Evolutionary conservation across 305 asterid species (phyloP), one percentile per base, ranked within the genome.

Genomic region (Solanum aculeatissimum): DNA sequence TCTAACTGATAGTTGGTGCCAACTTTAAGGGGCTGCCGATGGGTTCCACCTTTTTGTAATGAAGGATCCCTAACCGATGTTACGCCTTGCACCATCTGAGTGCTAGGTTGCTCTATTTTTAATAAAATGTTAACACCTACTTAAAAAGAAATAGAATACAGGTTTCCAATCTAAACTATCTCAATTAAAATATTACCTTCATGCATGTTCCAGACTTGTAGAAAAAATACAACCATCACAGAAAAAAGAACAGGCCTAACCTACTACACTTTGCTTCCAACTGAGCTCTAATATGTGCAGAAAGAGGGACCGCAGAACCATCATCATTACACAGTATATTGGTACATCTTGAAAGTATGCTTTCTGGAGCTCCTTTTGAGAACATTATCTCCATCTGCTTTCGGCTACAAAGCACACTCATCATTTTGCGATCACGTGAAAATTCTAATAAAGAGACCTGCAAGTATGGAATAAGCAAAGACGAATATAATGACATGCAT

Each of bases 331-430:
- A 94, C 87, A 97, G 90, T 83, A 97, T 92, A 85, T 86, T 91
- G 87, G 98, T 91, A 92, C 99, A 97, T 89, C 96, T 93, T 85
- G 97, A 87, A 87, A 97, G 94, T 89, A 97, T 91, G 89, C 97
- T 95, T 93, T 97, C 99, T 3, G 99, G 99, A 82, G 99, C 99
- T 89, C 99, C 99, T 91, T 97, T 97, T 74, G 99, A 93, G 90
- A 97, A 95, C 99, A 95, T 93, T 81, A 95, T 93, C 87, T 93
- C 97, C 86, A 91, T 91, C 91, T 95, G 98, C 92, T 95, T 97
- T 88, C 96, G 93, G 93, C 91, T 93, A 92, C 98, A 95, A 63
- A 97, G 98, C 88, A 93, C 98, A 87, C 99, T 97, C 99, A 97
- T 97, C 99, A 97, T 93, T 87, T 97, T 97, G 77, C 99, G 97